Evolutionary conservation across 257 asterid genomes (phyloP).

Genomic region (Salvia splendens): DNA sequence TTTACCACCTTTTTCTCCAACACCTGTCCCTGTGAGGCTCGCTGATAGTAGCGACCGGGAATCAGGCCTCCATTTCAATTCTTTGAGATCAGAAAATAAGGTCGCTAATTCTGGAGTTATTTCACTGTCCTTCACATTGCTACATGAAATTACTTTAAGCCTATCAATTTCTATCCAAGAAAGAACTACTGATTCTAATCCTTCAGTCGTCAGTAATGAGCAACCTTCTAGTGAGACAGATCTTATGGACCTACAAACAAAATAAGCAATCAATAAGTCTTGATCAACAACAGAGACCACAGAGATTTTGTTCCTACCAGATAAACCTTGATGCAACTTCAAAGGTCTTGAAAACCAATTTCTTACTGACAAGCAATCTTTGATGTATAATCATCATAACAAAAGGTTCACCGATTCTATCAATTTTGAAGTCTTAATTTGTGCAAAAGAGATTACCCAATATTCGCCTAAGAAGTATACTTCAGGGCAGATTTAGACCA

Average conservation of each 20-base stretch:
- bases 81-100: constrained; percentile 73
- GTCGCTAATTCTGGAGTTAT: constrained; percentile 73
- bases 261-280: constrained; percentile 15
- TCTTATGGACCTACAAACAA: constrained; percentile 55
- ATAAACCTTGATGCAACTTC: background rate
- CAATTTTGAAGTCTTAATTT: background rate
- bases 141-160: constrained; percentile 77
- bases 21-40: constrained; percentile 70
- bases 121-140: constrained; percentile 71
- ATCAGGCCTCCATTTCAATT: constrained; percentile 85
- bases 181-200: constrained; percentile 69
- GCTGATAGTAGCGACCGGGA: constrained; percentile 58
- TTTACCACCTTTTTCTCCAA: constrained; percentile 71
- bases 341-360: background rate
- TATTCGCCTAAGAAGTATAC: background rate
- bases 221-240: constrained; percentile 82
- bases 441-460: constrained; percentile 8
- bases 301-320: background rate
- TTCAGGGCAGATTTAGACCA: background rate
- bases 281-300: background rate
- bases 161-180: constrained; percentile 68
- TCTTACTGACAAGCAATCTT: background rate
- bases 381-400: background rate
- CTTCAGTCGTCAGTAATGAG: constrained; percentile 75
- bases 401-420: background rate